phyloP scores from a whole-genome alignment of 2,329 filamentous ascomycete genomes.

The Calycina herbarum region DNA sequence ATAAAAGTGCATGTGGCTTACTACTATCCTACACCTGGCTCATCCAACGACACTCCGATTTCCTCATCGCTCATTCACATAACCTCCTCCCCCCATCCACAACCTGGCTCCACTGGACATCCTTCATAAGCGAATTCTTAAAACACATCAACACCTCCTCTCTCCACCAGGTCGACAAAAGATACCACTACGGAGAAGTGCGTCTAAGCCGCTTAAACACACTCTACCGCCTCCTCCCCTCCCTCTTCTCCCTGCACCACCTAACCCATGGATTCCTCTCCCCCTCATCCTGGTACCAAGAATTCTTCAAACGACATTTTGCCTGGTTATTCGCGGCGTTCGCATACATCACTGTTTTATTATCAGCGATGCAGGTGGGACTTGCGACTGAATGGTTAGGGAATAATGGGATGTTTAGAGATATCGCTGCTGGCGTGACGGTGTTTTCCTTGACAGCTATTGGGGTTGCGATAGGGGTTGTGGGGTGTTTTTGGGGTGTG shows the following conservation, averaged over 20 bases:
- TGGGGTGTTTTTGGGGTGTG: not conserved
- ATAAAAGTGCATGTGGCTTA: conserved; percentile 8
- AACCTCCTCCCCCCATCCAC: conserved; percentile 32
- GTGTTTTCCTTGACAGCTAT: not conserved
- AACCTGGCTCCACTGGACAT: conserved; percentile 30
- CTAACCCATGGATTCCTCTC: conserved; percentile 23
- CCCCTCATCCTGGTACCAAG: conserved; percentile 38
- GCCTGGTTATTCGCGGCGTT: conserved; percentile 43
- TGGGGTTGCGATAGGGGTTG: not conserved
- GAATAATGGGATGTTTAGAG: not conserved
- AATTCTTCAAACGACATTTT: conserved; percentile 47
- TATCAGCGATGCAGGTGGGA: conserved; percentile 52
- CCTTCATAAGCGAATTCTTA: conserved; percentile 13
- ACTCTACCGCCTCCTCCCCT: conserved; percentile 20
- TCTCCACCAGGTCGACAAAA: conserved; percentile 19
- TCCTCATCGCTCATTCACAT: conserved; percentile 37
- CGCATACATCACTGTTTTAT: conserved; percentile 43
- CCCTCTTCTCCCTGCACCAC: conserved; percentile 7
- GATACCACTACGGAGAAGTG: conserved; percentile 41
- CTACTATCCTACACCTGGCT: conserved; percentile 39
- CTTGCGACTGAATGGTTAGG: conserved; percentile 38
- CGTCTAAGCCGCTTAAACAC: conserved; percentile 37
- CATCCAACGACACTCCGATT: conserved; percentile 39
- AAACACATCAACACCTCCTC: conserved; percentile 15
- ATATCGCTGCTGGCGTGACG: not conserved